Conservation (phyloP, 345 rosid species). For the Eucalyptus sp. region DNA sequence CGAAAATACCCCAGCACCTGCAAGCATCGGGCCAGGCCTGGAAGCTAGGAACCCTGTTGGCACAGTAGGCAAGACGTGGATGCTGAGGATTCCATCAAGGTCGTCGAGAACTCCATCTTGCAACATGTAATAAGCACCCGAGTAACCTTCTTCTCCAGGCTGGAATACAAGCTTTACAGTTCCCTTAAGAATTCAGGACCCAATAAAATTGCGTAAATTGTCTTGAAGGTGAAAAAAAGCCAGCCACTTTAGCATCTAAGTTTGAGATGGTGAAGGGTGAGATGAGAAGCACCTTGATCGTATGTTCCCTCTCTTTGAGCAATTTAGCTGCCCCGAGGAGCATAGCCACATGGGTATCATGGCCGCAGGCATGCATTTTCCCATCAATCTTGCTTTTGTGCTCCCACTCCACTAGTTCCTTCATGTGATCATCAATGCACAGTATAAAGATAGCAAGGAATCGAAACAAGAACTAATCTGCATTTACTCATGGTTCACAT, state of each 20-base stretch:
- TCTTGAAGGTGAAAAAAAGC: not conserved
- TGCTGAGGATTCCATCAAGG: slow-evolving; percentile 35
- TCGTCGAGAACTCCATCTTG: slow-evolving; percentile 46
- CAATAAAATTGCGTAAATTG: not conserved
- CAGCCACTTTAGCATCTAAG: not conserved
- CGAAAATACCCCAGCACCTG: slow-evolving; percentile 41
- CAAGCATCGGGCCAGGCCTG: slow-evolving; percentile 51
- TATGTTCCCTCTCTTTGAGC: slow-evolving; percentile 26
- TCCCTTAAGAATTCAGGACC: slow-evolving; percentile 19
- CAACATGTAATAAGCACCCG: slow-evolving; percentile 62
- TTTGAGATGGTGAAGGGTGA: not conserved
- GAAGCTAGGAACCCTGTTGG: slow-evolving; percentile 44
- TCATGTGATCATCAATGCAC: not conserved
- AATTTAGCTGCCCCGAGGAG: slow-evolving; percentile 74
- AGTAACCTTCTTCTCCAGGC: slow-evolving; percentile 71
- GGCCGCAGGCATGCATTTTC: slow-evolving; percentile 77
- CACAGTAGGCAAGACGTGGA: slow-evolving; percentile 41
- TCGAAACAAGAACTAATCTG: not conserved
- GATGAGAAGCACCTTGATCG: slow-evolving; percentile 30
- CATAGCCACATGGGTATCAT: slow-evolving; percentile 68
- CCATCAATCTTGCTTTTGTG: slow-evolving; percentile 56
- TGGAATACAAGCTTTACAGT: slow-evolving; percentile 73
- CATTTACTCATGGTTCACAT: not conserved
- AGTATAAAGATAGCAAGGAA: not conserved
- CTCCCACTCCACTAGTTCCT: slow-evolving; percentile 78